Conservation (phyloP, 148 eudicot genomes). For the Rhododendron simsii region DNA sequence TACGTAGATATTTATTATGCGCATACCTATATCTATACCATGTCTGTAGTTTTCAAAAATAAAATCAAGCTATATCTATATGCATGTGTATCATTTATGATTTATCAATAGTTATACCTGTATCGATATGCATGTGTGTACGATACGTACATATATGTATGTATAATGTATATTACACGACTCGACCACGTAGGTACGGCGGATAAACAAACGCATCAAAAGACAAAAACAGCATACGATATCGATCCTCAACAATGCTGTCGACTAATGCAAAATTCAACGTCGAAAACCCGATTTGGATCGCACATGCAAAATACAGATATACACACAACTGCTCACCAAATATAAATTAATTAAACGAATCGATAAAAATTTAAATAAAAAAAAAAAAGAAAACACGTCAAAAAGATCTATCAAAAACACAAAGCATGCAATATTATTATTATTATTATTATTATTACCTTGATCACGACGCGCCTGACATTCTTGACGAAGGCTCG, state of each 20-base stretch:
- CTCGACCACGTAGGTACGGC: not conserved
- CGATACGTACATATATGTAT: no score
- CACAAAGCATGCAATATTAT: not conserved
- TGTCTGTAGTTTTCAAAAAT: no score
- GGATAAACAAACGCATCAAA: not conserved
- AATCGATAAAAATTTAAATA: no score
- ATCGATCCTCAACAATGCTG: not conserved
- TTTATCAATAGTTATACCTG: no score
- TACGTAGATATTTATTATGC: no score
- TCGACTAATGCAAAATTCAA: not conserved
- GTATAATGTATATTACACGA: not conserved
- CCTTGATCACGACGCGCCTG: slow-evolving; percentile 84
- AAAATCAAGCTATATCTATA: no score
- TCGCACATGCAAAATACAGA: slow-evolving; percentile 7
- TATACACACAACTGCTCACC: not conserved
- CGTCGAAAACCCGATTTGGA: not conserved
- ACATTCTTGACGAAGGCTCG: slow-evolving; percentile 61
- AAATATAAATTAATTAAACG: not conserved
- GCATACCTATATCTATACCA: no score
- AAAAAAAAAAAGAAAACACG: not conserved
- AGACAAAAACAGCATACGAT: not conserved
- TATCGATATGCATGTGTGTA: not conserved
- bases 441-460: not conserved
- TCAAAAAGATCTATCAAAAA: not conserved
- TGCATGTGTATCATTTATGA: no score